Conservation (phyloP, 768 basidiomycete species). For the Tulasnella sp. region DNA sequence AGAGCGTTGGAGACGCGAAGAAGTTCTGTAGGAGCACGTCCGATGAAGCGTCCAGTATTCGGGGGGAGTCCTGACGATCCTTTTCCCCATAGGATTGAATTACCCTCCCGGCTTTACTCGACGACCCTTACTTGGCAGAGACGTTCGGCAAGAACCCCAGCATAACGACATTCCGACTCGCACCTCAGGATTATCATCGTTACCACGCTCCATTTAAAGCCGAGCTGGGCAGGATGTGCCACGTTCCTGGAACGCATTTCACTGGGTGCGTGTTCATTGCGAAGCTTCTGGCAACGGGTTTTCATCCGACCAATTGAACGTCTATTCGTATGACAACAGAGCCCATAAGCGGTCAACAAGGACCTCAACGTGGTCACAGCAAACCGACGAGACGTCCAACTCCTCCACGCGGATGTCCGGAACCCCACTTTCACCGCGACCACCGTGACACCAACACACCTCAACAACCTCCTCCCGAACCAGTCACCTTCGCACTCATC, state of each 20-base stretch:
- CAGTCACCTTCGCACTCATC: constrained; percentile 30
- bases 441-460: constrained; percentile 26
- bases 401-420: constrained; percentile 42
- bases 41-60: constrained; percentile 16
- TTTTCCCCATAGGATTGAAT: constrained; percentile 33
- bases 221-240: constrained; percentile 37
- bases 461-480: not conserved
- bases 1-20: constrained; percentile 48
- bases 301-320: not conserved
- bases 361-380: constrained; percentile 57
- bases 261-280: constrained; percentile 37
- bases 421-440: too few species aligned
- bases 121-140: constrained; percentile 38
- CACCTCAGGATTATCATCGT: constrained; percentile 70
- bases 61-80: not conserved
- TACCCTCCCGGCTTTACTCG: constrained; percentile 53
- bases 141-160: constrained; percentile 30
- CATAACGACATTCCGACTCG: constrained; percentile 67
- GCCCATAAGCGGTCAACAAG: constrained; percentile 71
- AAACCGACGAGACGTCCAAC: constrained; percentile 64
- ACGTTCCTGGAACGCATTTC: constrained; percentile 53
- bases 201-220: constrained; percentile 66
- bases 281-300: not conserved
- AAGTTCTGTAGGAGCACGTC: constrained; percentile 48
- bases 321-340: constrained; percentile 33